phyloP scores from a whole-genome alignment of 352 stramenopile species.

The Globisporangium radiosum region DNA sequence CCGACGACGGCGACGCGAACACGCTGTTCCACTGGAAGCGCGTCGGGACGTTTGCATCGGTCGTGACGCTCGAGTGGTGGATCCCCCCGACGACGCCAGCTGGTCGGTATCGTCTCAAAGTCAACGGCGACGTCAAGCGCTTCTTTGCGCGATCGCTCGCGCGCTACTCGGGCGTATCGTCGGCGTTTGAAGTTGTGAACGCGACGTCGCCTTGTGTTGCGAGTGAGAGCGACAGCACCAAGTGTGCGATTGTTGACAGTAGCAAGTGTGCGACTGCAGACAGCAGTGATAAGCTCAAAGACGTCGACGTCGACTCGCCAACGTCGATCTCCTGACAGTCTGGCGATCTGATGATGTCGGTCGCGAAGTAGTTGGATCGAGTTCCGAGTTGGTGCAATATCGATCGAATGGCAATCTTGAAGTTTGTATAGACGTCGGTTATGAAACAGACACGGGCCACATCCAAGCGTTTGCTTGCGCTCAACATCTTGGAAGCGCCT shows the following conservation, averaged over 20 bases:
- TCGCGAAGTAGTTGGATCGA: no score
- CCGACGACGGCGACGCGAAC: slow-evolving; percentile 64
- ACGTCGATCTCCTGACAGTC: neutral
- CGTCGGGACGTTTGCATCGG: slow-evolving; percentile 56
- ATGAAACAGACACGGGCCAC: no score
- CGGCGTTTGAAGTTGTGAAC: slow-evolving; percentile 34
- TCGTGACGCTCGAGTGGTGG: slow-evolving; percentile 65
- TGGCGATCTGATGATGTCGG: no score
- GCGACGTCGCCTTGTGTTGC: neutral
- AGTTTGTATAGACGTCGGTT: no score
- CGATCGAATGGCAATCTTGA: no score
- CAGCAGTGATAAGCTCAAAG: neutral
- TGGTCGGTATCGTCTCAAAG: slow-evolving; percentile 69
- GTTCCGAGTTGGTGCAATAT: no score
- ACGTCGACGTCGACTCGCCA: neutral
- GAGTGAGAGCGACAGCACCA: neutral
- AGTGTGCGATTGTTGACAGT: neutral
- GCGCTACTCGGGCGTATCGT: slow-evolving; percentile 54
- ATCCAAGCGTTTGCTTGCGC: no score
- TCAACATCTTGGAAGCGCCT: no score
- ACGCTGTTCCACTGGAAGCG: slow-evolving; percentile 78
- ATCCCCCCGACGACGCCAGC: slow-evolving; percentile 38
- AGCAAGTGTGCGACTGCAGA: neutral
- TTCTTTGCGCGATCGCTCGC: slow-evolving; percentile 42
- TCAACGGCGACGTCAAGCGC: slow-evolving; percentile 75